Percentiles rank a stretch among this genome's conserved stretches.
These are phyloP conservation scores for Gaeumannomyces tritici DNA, from an alignment of 2,329 filamentous ascomycete genomes.

Conservation along the genomic window DNA sequence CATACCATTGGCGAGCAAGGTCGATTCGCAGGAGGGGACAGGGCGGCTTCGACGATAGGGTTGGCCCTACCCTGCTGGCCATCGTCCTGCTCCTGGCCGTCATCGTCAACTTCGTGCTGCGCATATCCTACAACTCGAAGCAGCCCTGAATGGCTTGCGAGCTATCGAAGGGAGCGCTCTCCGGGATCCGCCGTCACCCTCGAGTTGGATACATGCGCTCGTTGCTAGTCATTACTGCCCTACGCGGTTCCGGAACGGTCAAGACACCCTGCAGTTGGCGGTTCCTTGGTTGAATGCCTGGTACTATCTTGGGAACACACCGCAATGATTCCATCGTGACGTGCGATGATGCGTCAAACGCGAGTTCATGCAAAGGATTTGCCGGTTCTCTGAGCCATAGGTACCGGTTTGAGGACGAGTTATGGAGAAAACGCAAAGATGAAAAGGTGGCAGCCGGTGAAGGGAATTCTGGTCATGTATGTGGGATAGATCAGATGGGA, in stretches of 20 bases:
- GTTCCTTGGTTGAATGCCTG: background rate
- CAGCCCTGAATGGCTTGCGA: background rate
- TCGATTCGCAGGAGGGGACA: constrained; percentile 86
- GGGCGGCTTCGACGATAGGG: constrained; percentile 92
- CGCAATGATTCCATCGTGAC: background rate
- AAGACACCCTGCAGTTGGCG: background rate
- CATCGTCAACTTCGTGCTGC: constrained; percentile 90
- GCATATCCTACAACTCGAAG: constrained; percentile 41
- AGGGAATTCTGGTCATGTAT: background rate
- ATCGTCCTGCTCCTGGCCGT: constrained; percentile 80
- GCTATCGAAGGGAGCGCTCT: background rate
- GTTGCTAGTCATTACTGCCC: background rate
- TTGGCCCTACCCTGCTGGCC: constrained; percentile 84
- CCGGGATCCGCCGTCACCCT: background rate
- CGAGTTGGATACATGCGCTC: background rate
- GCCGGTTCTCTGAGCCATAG: too few relatives aligned
- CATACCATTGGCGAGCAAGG: constrained; percentile 94
- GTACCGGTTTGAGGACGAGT: background rate
- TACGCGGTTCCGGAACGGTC: background rate
- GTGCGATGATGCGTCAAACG: background rate
- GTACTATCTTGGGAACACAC: background rate
- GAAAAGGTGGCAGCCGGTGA: background rate
- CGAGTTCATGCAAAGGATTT: too few relatives aligned
- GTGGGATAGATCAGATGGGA: background rate
- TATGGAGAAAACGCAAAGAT: background rate